Conservation (phyloP, 2,329 filamentous ascomycete species). For the Juglanconis sp. region DNA sequence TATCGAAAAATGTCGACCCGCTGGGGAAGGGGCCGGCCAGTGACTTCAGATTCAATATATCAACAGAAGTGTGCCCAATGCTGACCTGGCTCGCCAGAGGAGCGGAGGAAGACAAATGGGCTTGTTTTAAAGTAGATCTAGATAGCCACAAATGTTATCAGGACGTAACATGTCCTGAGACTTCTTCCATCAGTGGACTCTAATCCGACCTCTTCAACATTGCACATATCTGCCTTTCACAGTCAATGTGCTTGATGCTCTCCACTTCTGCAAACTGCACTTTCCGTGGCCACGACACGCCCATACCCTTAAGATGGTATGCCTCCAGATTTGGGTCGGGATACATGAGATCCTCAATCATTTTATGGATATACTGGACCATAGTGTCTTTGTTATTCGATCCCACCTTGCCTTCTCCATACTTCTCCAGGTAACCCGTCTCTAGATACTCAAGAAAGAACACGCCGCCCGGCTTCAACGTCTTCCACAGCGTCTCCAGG, state of each 20-base stretch:
- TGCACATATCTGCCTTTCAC: background rate
- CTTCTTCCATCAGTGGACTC: background rate
- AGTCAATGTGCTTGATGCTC: slow-evolving; percentile 1
- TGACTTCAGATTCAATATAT: background rate
- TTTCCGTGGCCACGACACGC: background rate
- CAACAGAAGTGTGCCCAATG: too few species aligned
- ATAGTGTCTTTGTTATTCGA: background rate
- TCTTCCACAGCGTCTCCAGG: slow-evolving; percentile 33
- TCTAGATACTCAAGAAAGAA: slow-evolving; percentile 1
- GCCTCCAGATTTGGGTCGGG: background rate
- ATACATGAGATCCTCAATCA: slow-evolving; percentile 1
- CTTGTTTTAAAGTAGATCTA: too few species aligned
- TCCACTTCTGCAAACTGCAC: background rate
- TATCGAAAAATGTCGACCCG: slow-evolving; percentile 27
- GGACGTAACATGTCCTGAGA: too few species aligned
- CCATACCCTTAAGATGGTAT: background rate
- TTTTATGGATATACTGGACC: background rate
- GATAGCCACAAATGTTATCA: too few species aligned
- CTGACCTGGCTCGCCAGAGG: too few species aligned
- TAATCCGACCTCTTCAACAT: background rate
- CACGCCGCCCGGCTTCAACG: slow-evolving; percentile 27
- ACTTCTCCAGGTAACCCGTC: background rate
- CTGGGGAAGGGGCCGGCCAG: background rate
- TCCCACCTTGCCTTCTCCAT: background rate
- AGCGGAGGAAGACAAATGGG: too few species aligned